Evolutionary conservation across 1,284 basidiomycete genomes (phyloP), one percentile per base, ranked within the genome.

Genomic region (Ceratobasidium sp.): DNA sequence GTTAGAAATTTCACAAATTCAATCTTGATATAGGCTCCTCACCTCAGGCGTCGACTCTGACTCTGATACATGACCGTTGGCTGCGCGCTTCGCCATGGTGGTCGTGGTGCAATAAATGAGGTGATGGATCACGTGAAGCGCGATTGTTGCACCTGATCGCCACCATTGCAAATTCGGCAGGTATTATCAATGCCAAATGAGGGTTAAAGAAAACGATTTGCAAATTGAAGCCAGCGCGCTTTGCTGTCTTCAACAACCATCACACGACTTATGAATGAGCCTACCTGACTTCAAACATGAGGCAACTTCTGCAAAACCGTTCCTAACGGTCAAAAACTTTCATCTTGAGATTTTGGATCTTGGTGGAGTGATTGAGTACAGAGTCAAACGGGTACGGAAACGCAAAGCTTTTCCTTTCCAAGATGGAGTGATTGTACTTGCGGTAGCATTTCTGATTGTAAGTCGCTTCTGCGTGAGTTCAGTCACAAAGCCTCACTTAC

Each of bases 11-110:
- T 32, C 38, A 54, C 16, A 7, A 49, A 41, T 35, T 21, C 5
- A 6, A 41, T 54, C 2, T n/a, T 30, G 38, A 16, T 6, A 46
- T 4, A 26, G 7, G 32, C 5, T 23, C 16, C 67, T 23, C 38
- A 71, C 67, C 55, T 59, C 55, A 21, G 54, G 67, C 9, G 57
- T 59, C 9, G 67, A 59, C 59, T 71, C 67, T 16, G 13, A 32
- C 49, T 71, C 67, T 13, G 67, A 59, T 18, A 59, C 55, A 2
- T 57, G 55, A 26, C 67, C 67, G 21, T 71, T 71, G 23, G 67
- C 67, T 41, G 55, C 54, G 30, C 67, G 67, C 59, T 71, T 71
- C 43, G 55, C 67, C 67, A 71, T 71, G 55, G 52, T 50, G 30
- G 55, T 58, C 1, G 44, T 44, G 41, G 35, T 38, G 35, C 21